Base-by-base conservation (phyloP, 441 rosid species). In the Isatis lusitanica region DNA sequence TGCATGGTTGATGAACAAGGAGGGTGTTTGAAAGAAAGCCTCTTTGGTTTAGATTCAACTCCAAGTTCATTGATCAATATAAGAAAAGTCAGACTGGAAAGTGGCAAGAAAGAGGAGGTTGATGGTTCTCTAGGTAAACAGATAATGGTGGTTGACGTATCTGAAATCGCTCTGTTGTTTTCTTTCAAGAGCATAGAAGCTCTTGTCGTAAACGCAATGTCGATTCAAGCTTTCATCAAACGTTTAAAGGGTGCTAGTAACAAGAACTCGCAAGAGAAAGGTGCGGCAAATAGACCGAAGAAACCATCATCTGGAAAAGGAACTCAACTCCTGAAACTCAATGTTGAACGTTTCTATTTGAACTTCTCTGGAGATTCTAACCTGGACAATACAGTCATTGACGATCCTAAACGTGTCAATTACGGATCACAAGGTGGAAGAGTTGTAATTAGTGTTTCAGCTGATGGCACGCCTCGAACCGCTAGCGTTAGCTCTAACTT, bases 391-490 rank as follows among this genome's bases (percentile, higher is more conserved):
- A 72, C 87, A 72, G 84, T 78, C 79, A 84, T 93, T 76, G 88
- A 79, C 7, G 99, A 96, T 85, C 97, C 98, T 46, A 96, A 96
- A 85, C 98, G 92, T 79, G 97, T 96, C 72, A 92, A 96, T 81
- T 93, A 91, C 83, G 99, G 99, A 69, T 93, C 99, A 79, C 99
- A 96, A 57, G 98, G 99, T 80, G 99, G 97, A 57, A 87, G 79
- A 79, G 84, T 83, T 78, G 74, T 90, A 42, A 82, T 96, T 48
- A 88, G 82, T 71, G 82, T 80, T 68, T 86, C 84, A 60, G 91
- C 87, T 71, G 99, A 90, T 76, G 98, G 98, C 33, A 71, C 88
- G 21, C 91, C 88, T 13, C 94, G 99, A 42, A 84, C 83, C 53
- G 99, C 99, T 18, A 85, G 65, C 33, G 44, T 96, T 74, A 79